Percentiles rank a stretch among this genome's conserved stretches.
Evolutionary conservation across 2,329 filamentous ascomycete species (phyloP).

Genomic region (Hypomyces perniciosus): DNA sequence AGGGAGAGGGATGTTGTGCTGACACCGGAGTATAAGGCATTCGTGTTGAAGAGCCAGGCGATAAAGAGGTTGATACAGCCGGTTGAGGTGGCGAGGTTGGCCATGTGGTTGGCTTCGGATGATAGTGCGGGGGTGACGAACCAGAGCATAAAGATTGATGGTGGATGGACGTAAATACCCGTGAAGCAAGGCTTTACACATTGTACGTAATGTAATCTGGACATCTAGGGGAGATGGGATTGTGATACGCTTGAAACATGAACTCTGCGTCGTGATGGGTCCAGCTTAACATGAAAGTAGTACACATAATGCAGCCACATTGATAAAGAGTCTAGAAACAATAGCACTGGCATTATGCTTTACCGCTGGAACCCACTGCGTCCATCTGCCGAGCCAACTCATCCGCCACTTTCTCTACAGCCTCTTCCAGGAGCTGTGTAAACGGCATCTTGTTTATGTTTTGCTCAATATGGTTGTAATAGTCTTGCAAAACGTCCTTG

Average conservation of each 20-base stretch:
- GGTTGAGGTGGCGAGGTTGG: slow-evolving; percentile 39
- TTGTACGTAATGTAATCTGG: too few relatives aligned
- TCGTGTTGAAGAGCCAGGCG: slow-evolving; percentile 35
- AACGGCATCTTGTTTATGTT: slow-evolving; percentile 24
- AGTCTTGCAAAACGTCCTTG: slow-evolving; percentile 34
- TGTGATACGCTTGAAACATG: neutral
- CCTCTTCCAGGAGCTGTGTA: slow-evolving; percentile 33
- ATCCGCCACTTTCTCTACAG: slow-evolving; percentile 24
- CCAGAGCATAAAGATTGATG: slow-evolving; percentile 12
- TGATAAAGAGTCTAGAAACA: too few relatives aligned
- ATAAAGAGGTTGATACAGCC: slow-evolving; percentile 36
- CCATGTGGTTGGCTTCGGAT: slow-evolving; percentile 40
- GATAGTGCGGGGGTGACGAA: slow-evolving; percentile 23
- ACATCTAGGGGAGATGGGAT: neutral
- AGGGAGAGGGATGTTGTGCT: slow-evolving; percentile 38
- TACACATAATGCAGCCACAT: too few relatives aligned
- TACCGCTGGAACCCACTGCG: slow-evolving; percentile 7
- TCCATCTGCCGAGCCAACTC: slow-evolving; percentile 7
- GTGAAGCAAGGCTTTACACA: neutral
- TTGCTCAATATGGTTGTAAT: slow-evolving; percentile 31
- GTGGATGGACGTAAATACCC: slow-evolving; percentile 6
- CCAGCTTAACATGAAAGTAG: too few relatives aligned
- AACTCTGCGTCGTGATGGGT: too few relatives aligned
- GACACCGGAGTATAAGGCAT: slow-evolving; percentile 35
- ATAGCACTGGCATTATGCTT: neutral